A percentile compares a stretch with the other conserved stretches of the same genome.
phyloP scores from a whole-genome alignment of 2,329 filamentous ascomycete species.

The Monosporascus sp. region DNA sequence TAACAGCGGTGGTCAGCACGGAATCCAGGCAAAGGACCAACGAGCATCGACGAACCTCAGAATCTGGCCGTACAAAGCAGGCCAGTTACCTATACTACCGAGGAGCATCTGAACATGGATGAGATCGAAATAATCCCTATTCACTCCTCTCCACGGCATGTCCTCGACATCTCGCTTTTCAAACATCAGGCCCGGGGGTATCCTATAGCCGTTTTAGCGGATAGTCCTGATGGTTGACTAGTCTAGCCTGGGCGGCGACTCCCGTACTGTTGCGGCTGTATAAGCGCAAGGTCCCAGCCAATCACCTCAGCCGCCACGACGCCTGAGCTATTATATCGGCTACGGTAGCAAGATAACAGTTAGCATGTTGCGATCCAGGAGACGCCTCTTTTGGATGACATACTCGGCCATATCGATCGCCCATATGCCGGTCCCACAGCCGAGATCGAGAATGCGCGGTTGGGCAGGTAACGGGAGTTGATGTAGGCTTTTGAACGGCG shows the following conservation, averaged over 20 bases:
- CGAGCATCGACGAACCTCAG: constrained; percentile 47
- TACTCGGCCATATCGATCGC: constrained; percentile 78
- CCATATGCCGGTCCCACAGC: constrained; percentile 90
- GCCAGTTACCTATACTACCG: constrained; percentile 75
- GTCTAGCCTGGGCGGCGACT: neutral
- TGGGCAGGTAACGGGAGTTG: constrained; percentile 30
- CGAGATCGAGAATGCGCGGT: constrained; percentile 58
- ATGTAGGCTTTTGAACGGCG: constrained; percentile 18
- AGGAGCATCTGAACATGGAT: constrained; percentile 77
- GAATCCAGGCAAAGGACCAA: neutral
- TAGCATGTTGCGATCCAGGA: neutral
- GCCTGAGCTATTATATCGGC: constrained; percentile 10
- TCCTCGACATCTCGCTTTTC: constrained; percentile 72
- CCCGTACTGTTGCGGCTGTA: constrained; percentile 31
- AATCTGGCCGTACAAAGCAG: constrained; percentile 64
- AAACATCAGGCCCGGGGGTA: constrained; percentile 65
- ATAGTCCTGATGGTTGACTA: constrained; percentile 8
- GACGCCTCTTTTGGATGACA: constrained; percentile 23
- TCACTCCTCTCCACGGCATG: constrained; percentile 51
- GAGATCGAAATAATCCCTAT: constrained; percentile 64
- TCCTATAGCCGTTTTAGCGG: constrained; percentile 42
- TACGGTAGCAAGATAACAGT: constrained; percentile 6
- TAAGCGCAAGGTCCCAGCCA: constrained; percentile 33
- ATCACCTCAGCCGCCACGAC: constrained; percentile 21
- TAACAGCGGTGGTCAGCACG: constrained; percentile 14